Conservation (phyloP, 164 flowering plant species). For the Platanus orientalis region DNA sequence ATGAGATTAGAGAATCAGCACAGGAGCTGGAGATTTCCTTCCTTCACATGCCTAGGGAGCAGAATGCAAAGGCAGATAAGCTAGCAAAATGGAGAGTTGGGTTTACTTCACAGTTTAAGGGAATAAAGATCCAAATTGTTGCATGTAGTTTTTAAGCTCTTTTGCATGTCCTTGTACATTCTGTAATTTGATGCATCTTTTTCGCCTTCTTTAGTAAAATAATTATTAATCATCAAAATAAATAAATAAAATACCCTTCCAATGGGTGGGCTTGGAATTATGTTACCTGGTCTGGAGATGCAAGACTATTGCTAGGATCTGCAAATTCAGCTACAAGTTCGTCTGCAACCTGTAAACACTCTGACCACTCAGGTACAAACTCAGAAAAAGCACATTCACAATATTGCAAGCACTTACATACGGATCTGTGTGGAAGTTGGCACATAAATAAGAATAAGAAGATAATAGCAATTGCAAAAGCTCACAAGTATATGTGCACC, state of each 20-base stretch:
- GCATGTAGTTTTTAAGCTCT: no score
- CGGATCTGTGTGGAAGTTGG: background rate
- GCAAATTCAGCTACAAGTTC: slow-evolving; percentile 40
- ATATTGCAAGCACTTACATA: background rate
- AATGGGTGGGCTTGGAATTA: slow-evolving; percentile 1
- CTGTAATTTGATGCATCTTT: no score
- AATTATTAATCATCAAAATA: background rate
- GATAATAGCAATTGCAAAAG: background rate
- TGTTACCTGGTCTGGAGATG: slow-evolving; percentile 34
- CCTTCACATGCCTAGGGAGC: no score
- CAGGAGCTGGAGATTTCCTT: no score
- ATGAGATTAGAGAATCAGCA: no score
- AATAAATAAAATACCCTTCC: background rate
- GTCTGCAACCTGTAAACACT: slow-evolving; percentile 34
- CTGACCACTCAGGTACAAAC: background rate
- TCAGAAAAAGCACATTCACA: background rate
- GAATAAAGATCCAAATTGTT: no score
- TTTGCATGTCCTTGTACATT: no score
- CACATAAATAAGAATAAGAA: background rate
- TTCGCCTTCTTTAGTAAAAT: no score
- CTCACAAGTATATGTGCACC: no score
- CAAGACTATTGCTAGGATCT: slow-evolving; percentile 24
- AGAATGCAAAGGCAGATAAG: no score
- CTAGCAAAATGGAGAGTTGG: no score
- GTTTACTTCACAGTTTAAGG: no score